These are phyloP conservation scores for Diaporthe citriasiana DNA, from an alignment of 2,329 filamentous ascomycete genomes.

Conservation along the genomic window DNA sequence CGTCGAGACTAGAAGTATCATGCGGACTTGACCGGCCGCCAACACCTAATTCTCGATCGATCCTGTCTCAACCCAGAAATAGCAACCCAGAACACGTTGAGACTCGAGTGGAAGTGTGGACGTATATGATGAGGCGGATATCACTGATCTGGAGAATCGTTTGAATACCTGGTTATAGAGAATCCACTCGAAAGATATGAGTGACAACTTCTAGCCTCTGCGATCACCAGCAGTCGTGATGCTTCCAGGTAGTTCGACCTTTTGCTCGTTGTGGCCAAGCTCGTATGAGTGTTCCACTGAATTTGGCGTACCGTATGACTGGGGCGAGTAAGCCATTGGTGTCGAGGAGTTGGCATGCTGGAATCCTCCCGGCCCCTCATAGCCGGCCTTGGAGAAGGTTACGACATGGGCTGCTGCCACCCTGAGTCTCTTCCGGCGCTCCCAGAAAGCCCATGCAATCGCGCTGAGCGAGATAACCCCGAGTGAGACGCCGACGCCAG, in stretches of 20 bases:
- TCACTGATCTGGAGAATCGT: not conserved
- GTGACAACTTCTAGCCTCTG: not conserved
- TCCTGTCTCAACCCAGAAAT: too few species aligned
- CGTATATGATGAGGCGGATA: not conserved
- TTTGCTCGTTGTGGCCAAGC: not conserved
- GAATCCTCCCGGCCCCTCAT: not conserved
- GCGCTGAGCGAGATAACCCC: not conserved
- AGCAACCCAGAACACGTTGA: too few species aligned
- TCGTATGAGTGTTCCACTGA: not conserved
- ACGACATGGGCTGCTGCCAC: not conserved
- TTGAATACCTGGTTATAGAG: too few species aligned
- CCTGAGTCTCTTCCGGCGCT: not conserved
- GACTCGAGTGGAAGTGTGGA: too few species aligned
- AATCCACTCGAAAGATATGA: too few species aligned
- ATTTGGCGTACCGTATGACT: not conserved
- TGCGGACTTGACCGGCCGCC: too few species aligned
- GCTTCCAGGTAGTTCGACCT: constrained; percentile 8
- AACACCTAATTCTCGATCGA: too few species aligned
- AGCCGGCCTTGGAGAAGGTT: not conserved
- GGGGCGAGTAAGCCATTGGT: not conserved
- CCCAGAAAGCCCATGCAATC: not conserved
- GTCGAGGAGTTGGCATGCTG: not conserved
- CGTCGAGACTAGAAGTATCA: not conserved
- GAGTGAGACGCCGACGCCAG: not conserved
- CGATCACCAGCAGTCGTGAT: not conserved